Base-by-base conservation (phyloP, 352 stramenopile species). In the Peronospora tabacina region DNA sequence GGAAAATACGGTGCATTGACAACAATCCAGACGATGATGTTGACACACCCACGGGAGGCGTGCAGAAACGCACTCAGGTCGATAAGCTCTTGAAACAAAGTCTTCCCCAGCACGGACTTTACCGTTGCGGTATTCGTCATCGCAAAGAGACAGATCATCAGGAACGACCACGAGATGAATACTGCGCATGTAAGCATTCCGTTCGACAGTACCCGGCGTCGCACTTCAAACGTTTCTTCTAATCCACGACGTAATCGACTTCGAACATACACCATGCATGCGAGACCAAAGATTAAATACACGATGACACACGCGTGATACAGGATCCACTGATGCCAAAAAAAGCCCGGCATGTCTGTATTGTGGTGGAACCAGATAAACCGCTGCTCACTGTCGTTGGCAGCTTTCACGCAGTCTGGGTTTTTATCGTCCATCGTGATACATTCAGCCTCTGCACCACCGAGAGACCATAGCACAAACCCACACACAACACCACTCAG, bases 301-400 rank as follows among this genome's bases (percentile, higher is more conserved):
- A 75, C 55, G 17, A 87, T 63, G 44, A 94, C 77, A 52, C 79
- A 94, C 30, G 82, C 42, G 48, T 94, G 82, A 50, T 91, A 94
- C 20, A 86, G 52, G 29, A 89, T 76, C 82, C 78, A 90, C 30
- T 83, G 74, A 33, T 90, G 74, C 72, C 76, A 84, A 50, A 89
- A 87, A 57, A 90, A 88, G 33, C 68, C 70, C 5, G 72, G 72
- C 49, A 82, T 77, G 39, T 89, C 66, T 0, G 73, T 87, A 44
- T 89, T 90, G 44, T 92, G 74, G 45, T 89, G 78, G 46, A 92
- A 90, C 78, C 79, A 90, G 46, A 82, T 88, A 49, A 85, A 90
- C 5, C 80, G 63, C 46, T 78, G 61, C 10, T 75, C 57, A 35
- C 55, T 63, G 16, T 44, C 48, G 1, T 56, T 48, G 0, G 36